A percentile compares a stretch with the other conserved stretches of the same genome.
phyloP scores from a whole-genome alignment of 345 rosid genomes.

The Physaria fendleri region DNA sequence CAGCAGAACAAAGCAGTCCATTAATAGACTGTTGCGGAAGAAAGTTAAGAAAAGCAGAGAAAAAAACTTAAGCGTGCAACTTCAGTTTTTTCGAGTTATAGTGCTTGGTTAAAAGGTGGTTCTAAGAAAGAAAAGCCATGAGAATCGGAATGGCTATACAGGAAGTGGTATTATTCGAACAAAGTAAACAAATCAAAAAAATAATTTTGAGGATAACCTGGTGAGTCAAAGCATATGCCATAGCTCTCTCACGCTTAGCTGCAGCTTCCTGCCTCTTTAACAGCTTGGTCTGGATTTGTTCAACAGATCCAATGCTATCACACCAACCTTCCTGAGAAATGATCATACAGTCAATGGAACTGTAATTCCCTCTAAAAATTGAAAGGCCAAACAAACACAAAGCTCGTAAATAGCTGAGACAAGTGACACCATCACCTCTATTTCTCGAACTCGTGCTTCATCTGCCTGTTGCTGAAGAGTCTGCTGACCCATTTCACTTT shows the following conservation, averaged over 20 bases:
- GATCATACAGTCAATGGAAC: conserved; percentile 9
- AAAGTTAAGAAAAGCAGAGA: neutral
- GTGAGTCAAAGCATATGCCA: conserved; percentile 98
- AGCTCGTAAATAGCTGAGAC: neutral
- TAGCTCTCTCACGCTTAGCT: conserved; percentile 98
- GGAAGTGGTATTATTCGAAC: neutral
- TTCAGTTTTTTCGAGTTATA: neutral
- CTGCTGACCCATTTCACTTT: conserved; percentile 73
- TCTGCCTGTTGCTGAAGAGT: conserved; percentile 74
- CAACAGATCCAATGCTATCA: conserved; percentile 90
- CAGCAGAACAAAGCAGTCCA: neutral
- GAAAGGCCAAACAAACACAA: neutral
- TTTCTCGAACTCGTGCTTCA: conserved; percentile 80
- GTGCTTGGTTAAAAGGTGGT: neutral
- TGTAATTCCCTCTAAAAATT: neutral
- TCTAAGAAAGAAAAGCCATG: neutral
- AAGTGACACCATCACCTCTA: conserved; percentile 52
- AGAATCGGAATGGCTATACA: neutral
- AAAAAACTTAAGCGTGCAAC: neutral
- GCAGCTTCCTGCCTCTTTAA: conserved; percentile 98
- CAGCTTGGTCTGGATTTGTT: conserved; percentile 87
- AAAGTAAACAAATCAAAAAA: too few species aligned
- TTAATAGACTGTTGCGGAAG: neutral
- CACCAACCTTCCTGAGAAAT: conserved; percentile 91
- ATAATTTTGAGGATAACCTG: too few species aligned